Conservation (phyloP, 2,329 filamentous ascomycete species). For the Elsinoe arachidis region DNA sequence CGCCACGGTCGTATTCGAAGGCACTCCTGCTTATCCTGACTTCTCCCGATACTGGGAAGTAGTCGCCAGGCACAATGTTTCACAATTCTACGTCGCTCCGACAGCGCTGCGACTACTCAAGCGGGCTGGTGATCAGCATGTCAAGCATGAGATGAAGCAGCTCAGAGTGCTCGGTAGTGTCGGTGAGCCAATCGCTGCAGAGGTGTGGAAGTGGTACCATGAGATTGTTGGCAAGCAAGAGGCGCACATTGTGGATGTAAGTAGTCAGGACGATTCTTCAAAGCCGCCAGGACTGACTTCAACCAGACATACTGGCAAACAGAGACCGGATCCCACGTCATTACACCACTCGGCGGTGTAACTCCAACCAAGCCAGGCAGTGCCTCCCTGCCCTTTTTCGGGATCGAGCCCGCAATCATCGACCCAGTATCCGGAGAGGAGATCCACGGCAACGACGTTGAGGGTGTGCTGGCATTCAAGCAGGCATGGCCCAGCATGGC, state of each 20-base stretch:
- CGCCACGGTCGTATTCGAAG: conserved; percentile 93
- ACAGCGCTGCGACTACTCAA: conserved; percentile 89
- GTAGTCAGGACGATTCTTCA: conserved; percentile 32
- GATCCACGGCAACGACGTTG: conserved; percentile 89
- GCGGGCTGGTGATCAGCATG: conserved; percentile 87
- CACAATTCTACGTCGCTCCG: conserved; percentile 96
- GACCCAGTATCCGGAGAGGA: conserved; percentile 93
- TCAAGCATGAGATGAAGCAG: conserved; percentile 80
- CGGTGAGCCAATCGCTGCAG: conserved; percentile 92
- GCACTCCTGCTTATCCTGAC: conserved; percentile 92
- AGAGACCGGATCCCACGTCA: conserved; percentile 93
- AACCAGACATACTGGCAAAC: conserved; percentile 97
- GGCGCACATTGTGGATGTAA: conserved; percentile 86
- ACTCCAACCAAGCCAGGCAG: conserved; percentile 96
- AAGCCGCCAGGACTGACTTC: background rate
- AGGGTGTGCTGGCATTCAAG: conserved; percentile 95
- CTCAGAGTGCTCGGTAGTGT: conserved; percentile 88
- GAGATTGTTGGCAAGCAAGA: conserved; percentile 89
- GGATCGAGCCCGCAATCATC: conserved; percentile 94
- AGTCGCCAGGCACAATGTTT: conserved; percentile 87
- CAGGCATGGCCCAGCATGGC: conserved; percentile 98
- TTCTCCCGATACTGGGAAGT: conserved; percentile 99
- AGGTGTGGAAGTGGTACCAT: conserved; percentile 99
- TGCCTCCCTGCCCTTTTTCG: conserved; percentile 94
- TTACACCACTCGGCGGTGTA: conserved; percentile 83